Conservation (phyloP, 352 stramenopile species). For the Pythium biforme region DNA sequence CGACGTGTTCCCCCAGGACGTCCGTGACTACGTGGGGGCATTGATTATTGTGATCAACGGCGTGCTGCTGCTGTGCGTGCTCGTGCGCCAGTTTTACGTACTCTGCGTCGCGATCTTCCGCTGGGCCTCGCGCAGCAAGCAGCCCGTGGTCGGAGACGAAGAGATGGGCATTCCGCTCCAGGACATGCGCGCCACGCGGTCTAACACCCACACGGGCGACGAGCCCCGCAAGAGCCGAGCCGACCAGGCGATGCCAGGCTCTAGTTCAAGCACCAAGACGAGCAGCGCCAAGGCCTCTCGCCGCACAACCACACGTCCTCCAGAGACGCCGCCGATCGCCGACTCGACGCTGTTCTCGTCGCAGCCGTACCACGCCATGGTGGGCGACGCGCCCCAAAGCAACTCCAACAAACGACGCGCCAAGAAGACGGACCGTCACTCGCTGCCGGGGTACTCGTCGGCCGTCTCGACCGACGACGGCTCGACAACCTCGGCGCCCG, state of each 20-base stretch:
- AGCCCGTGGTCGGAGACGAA: neutral
- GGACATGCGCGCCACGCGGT: neutral
- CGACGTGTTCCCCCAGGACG: constrained; percentile 37
- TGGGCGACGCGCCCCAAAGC: neutral
- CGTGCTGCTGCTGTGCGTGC: constrained; percentile 41
- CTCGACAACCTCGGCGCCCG: constrained; percentile 13
- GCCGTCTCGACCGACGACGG: neutral
- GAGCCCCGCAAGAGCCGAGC: neutral
- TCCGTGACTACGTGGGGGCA: constrained; percentile 39
- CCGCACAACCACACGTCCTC: neutral
- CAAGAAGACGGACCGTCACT: constrained; percentile 16
- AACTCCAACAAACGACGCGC: neutral
- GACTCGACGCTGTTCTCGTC: constrained; percentile 23
- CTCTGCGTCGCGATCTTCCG: constrained; percentile 18
- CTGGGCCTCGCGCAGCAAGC: constrained; percentile 24
- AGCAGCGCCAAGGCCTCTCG: constrained; percentile 7
- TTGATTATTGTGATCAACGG: constrained; percentile 45
- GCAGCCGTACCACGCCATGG: constrained; percentile 23
- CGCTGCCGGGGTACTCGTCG: constrained; percentile 17
- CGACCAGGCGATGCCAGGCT: neutral
- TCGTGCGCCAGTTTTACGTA: constrained; percentile 43
- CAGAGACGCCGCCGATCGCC: constrained; percentile 5
- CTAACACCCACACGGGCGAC: neutral
- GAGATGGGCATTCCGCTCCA: constrained; percentile 26
- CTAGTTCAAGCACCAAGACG: neutral